Base-by-base conservation (phyloP, 129 eudicot genomes). In the Logfia minima region DNA sequence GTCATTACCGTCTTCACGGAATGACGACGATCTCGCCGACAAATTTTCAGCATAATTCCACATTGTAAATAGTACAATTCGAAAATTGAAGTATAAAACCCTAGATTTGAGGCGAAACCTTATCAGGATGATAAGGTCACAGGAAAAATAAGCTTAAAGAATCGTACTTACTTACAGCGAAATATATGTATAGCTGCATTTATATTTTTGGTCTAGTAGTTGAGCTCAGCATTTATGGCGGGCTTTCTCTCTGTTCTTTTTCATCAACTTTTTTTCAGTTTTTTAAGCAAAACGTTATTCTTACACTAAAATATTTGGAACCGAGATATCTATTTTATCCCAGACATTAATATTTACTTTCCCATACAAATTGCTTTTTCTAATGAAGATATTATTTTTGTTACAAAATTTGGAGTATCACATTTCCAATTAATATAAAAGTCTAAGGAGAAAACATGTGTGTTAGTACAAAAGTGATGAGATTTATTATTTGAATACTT, bases 1-100 rank as follows among this genome's bases (percentile, higher is more conserved):
- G 66, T 91, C 98, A 35, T 83, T 93, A 0, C 83, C 93, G 65
- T 84, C 90, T 72, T 89, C 96, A 56, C 98, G 76, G 51, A 89
- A 94, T 66, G 98, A 94, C 74, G 87, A 86, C 75, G 97, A 84
- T 68, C 98, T 75, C 8, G 69, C 92, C 21, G 90, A 86, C 37
- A 87, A 32, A 56, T 86, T 87, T 86, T 86, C 96, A 52, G 96
- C 84, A 14, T 96, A 84, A 68, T 83, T 85, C 98, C 98, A 94
- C 98, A 94, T 94, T 66, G 5, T 22, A 13, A 41, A 41, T 9
- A 41, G 3, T 41, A 9, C 14, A 41, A 41, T 2, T 10, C 2
- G 48, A 41, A 10, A 70, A 69, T n/a, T 34, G 2, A 34, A 65
- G 23, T 2, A 10, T 21, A 10, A 26, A 80, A 72, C 84, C 84